Base-by-base conservation (phyloP, 495 filamentous ascomycete genomes). In the Staphylotrichum tortipilum region DNA sequence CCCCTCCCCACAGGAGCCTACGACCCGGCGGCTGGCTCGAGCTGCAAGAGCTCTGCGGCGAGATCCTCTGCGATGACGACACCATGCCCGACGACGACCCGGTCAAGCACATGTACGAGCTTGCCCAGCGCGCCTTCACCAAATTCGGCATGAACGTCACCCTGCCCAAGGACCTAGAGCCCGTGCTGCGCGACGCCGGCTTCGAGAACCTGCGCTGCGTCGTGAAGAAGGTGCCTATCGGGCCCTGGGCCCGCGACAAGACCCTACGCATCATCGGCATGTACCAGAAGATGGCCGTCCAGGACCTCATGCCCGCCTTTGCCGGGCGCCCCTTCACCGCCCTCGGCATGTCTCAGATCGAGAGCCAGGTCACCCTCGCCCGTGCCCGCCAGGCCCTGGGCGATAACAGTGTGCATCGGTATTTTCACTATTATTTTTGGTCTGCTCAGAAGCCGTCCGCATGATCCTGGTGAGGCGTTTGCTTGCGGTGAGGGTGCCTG, bases 181-280 rank as follows among this genome's bases (percentile, higher is more conserved):
- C 40, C 65, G 68, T 7, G 63, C 73, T 58, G 65, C 67, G 18
- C 57, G 74, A 78, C 22, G 66, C 76, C 0, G 82, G 83, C 0
- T 87, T 83, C 49, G 68, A 72, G 7, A 75, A 83, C 54, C 70
- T 84, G 12, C 61, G 77, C 17, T 70, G 77, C 47, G 62, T 65
- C 19, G 49, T 72, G 12, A 69, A 66, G 46, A 79, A 79, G 54
- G 65, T 78, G 17, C 81, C 81, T 0, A 70, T 68, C 23, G 81
- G 80, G 26, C 60, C 70, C 6, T 82, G 78, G 80, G 69, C 79
- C 0, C 66, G 67, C 39, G 76, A 84, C 44, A 68, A 67, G 33
- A 68, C 67, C n/a, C 55, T 82, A 52, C 78, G 77, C 49, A 58
- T 77, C 50, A 68, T 83, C 21, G 81, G 82, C 14, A 37, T 67